A percentile compares a stretch with the other conserved stretches of the same genome.
Conservation (phyloP, 2,329 filamentous ascomycete species). For the Stemphylium vesicarium region DNA sequence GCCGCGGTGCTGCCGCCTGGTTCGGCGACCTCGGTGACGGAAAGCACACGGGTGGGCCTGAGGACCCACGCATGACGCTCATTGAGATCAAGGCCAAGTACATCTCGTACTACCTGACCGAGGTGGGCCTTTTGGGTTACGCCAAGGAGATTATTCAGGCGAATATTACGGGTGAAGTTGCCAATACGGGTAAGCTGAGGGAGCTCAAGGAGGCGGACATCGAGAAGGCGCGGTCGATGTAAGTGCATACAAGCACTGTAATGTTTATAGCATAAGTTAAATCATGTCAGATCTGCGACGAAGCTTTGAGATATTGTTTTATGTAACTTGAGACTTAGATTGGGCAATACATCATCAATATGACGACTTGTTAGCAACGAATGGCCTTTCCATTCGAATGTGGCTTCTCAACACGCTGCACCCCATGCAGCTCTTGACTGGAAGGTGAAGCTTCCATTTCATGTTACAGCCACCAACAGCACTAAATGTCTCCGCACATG, state of each 20-base stretch:
- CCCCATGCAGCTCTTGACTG: background rate
- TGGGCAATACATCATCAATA: no score
- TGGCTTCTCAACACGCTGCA: background rate
- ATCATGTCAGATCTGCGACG: background rate
- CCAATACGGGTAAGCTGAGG: slow-evolving; percentile 52
- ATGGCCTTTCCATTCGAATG: no score
- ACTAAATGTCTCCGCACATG: no score
- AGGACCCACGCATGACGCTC: slow-evolving; percentile 57
- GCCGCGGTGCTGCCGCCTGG: slow-evolving; percentile 51
- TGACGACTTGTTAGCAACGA: no score
- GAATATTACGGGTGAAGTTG: slow-evolving; percentile 48
- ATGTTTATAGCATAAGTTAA: background rate
- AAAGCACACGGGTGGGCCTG: slow-evolving; percentile 53
- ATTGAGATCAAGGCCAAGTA: slow-evolving; percentile 51
- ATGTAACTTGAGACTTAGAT: no score
- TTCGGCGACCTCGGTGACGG: slow-evolving; percentile 60
- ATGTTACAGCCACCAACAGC: no score
- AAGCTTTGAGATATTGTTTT: slow-evolving; percentile 1
- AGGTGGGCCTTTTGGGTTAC: slow-evolving; percentile 45
- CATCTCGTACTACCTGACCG: slow-evolving; percentile 49
- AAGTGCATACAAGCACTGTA: background rate
- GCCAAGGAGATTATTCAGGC: slow-evolving; percentile 50
- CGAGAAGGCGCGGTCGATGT: slow-evolving; percentile 44
- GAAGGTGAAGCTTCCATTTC: no score
- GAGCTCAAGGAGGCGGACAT: slow-evolving; percentile 58